Evolutionary conservation across 2,329 filamentous ascomycete species (phyloP).

Genomic region (Aspergillus unguis): DNA sequence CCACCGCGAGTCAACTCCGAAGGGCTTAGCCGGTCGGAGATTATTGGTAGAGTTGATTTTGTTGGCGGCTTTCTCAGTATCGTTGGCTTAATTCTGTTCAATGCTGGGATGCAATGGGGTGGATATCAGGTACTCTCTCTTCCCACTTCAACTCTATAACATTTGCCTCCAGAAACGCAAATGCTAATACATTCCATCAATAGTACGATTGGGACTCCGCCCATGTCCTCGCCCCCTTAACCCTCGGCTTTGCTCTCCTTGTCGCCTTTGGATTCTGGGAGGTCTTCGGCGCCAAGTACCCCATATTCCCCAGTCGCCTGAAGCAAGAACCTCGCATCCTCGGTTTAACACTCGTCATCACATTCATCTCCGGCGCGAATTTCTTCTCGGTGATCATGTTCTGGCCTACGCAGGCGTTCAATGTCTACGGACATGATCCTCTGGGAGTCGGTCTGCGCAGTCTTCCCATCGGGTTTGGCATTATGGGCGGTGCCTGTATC

Average conservation of each 20-base stretch:
- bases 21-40: slow-evolving; percentile 37
- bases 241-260: slow-evolving; percentile 44
- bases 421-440: slow-evolving; percentile 64
- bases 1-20: slow-evolving; percentile 43
- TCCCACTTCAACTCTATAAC: neutral
- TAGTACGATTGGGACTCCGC: slow-evolving; percentile 46
- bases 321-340: slow-evolving; percentile 51
- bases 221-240: slow-evolving; percentile 46
- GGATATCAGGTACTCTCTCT: slow-evolving; percentile 40
- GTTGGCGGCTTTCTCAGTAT: slow-evolving; percentile 50
- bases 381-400: slow-evolving; percentile 57
- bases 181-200: neutral
- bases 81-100: slow-evolving; percentile 47
- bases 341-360: slow-evolving; percentile 54
- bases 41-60: slow-evolving; percentile 49
- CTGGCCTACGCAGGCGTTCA: slow-evolving; percentile 64
- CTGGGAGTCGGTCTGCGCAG: slow-evolving; percentile 62
- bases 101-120: slow-evolving; percentile 53
- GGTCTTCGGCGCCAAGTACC: slow-evolving; percentile 44
- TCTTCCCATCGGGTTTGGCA: slow-evolving; percentile 62
- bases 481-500: slow-evolving; percentile 59
- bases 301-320: slow-evolving; percentile 45
- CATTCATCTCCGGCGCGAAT: slow-evolving; percentile 58
- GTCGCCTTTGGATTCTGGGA: slow-evolving; percentile 48
- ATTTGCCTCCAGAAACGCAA: neutral